Conservation (phyloP, 164 flowering plant species). For the Amborella trichopoda region DNA sequence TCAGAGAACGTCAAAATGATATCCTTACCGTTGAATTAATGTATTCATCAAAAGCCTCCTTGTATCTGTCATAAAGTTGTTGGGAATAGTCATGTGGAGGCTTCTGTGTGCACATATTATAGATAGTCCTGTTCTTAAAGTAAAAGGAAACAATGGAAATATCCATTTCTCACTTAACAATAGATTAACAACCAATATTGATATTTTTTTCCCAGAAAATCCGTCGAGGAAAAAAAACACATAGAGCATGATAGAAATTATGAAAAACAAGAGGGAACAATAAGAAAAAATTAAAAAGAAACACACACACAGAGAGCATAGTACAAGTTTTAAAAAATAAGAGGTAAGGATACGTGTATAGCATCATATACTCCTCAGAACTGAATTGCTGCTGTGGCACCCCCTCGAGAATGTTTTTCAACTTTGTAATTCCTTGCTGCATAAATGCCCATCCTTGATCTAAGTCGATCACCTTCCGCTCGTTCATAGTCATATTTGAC, state of each 20-base stretch:
- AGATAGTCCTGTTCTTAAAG: conserved; percentile 49
- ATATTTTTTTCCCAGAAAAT: no score
- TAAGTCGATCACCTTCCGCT: conserved; percentile 53
- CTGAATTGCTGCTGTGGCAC: conserved; percentile 52
- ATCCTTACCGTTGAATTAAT: conserved; percentile 48
- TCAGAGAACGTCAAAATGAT: no score
- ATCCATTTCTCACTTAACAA: no score
- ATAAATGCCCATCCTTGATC: conserved; percentile 82
- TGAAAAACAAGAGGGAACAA: neutral
- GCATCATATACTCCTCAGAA: conserved; percentile 78
- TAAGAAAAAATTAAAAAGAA: neutral
- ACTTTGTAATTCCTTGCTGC: conserved; percentile 76
- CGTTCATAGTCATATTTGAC: conserved; percentile 31
- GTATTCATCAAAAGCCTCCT: conserved; percentile 73
- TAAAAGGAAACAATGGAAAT: no score
- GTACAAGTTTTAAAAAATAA: neutral
- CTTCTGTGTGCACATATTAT: conserved; percentile 91
- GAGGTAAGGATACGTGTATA: conserved; percentile 54
- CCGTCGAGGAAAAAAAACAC: no score
- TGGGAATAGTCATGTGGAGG: conserved; percentile 89
- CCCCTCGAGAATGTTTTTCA: conserved; percentile 77
- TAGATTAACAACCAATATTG: no score
- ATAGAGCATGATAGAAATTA: no score
- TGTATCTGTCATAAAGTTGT: conserved; percentile 72
- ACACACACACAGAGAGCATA: neutral